Evolutionary conservation across 495 filamentous ascomycete species (phyloP), one percentile per base, ranked within the genome.

Genomic region (Xylaria curta): DNA sequence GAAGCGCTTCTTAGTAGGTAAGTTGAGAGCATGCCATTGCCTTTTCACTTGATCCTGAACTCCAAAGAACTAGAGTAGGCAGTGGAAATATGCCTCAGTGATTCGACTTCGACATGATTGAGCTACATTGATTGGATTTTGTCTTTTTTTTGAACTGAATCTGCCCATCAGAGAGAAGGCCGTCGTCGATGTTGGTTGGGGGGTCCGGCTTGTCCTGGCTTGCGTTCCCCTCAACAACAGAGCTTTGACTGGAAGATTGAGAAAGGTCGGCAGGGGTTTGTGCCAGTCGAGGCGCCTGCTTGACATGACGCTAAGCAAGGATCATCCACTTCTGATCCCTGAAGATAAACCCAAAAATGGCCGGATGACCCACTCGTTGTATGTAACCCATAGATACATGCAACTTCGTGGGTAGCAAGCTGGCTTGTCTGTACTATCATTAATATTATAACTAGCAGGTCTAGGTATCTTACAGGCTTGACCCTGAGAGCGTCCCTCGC

Each of bases 321-420:
- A 17, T 47, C 64, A 3, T 26, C 44, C 63, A 36, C 64, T 66
- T 70, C 19, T n/a, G 5, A 49, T 47, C 54, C 56, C 40, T 61
- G 67, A 53, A 53, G 56, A 54, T 63, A 60, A 60, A 63, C 68
- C 68, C 68, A 70, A 54, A 70, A 70, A 59, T 68, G 66, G 66
- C 66, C 54, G 31, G 40, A 54, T 47, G 53, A 46, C 33, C 53
- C 66, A 68, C 38, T 47, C 17, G 21, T 21, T 59, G 17, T 46
- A 24, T 68, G 53, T 38, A 4, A 9, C 44, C 40, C 17, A 49
- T 7, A 49, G 44, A 65, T 65, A 49, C 44, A 26, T 54, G 47
- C 44, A 40, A 66, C 46, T 31, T 36, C 9, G 17, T 38, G 21
- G 13, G 24, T 49, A 24, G 64, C 64, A 53, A 54, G 64, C 64